Conservation (phyloP, 2,329 filamentous ascomycete species). For the Aspergillus neotritici region DNA sequence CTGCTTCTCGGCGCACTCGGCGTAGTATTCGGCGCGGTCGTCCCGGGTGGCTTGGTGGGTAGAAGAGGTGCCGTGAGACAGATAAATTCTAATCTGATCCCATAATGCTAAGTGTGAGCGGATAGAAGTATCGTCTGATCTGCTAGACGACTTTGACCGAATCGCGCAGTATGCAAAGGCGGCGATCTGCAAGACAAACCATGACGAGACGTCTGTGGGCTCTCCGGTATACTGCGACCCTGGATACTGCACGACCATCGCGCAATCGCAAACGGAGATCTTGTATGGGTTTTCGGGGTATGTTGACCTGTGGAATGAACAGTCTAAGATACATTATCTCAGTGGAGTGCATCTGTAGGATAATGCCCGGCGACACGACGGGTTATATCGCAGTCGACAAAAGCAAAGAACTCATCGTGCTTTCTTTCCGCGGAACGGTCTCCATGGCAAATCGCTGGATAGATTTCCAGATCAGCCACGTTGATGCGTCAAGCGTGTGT, state of each 20-base stretch:
- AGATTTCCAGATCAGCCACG: background rate
- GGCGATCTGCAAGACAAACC: constrained; percentile 3
- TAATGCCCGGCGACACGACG: constrained; percentile 2
- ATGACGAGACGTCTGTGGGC: background rate
- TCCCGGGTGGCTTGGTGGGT: too few relatives aligned
- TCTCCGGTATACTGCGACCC: constrained; percentile 4
- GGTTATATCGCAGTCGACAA: constrained; percentile 4
- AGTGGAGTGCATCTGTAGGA: background rate
- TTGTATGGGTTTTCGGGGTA: constrained; percentile 1
- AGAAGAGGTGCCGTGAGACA: too few relatives aligned
- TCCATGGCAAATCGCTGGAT: constrained; percentile 1
- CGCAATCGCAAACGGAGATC: background rate
- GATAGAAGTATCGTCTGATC: background rate
- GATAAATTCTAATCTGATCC: too few relatives aligned
- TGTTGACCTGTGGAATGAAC: background rate
- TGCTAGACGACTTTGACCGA: background rate
- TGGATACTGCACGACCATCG: background rate
- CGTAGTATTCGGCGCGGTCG: too few relatives aligned
- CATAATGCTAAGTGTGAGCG: too few relatives aligned
- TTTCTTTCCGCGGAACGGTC: constrained; percentile 4
- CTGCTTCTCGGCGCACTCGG: too few relatives aligned
- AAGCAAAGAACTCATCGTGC: constrained; percentile 1
- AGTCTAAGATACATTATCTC: background rate
- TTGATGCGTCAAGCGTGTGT: background rate
- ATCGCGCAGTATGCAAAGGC: constrained; percentile 1